Percentiles rank a stretch among this genome's conserved stretches.
phyloP scores from a whole-genome alignment of 2,329 filamentous ascomycete genomes.

The Fusarium abutilonis region DNA sequence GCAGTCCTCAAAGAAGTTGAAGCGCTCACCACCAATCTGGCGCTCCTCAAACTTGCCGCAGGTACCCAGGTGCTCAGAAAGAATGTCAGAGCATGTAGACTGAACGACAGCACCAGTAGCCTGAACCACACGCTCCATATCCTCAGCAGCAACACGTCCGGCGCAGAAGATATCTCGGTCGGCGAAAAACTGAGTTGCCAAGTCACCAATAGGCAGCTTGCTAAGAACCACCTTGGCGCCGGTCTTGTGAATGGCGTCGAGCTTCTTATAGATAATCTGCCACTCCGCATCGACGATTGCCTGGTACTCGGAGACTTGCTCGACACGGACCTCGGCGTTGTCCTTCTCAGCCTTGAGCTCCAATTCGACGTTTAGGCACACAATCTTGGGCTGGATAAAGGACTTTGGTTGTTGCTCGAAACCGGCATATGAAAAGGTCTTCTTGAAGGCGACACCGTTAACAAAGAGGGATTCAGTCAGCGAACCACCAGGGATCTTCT shows the following conservation, averaged over 20 bases:
- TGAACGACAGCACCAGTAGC: constrained; percentile 92
- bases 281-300: constrained; percentile 99
- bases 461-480: constrained; percentile 96
- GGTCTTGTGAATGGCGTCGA: constrained; percentile 92
- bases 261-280: constrained; percentile 99
- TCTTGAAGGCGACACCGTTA: constrained; percentile 99
- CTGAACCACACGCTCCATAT: constrained; percentile 95
- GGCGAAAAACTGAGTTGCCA: constrained; percentile 97
- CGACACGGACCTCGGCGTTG: constrained; percentile 96
- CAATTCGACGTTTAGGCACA: constrained; percentile 96
- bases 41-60: constrained; percentile 94
- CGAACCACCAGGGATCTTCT: constrained; percentile 97
- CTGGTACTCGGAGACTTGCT: constrained; percentile 99
- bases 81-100: constrained; percentile 96
- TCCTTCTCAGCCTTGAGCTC: constrained; percentile 99
- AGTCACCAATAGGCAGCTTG: constrained; percentile 95
- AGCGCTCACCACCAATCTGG: constrained; percentile 96
- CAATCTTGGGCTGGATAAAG: constrained; percentile 93
- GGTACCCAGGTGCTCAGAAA: constrained; percentile 85
- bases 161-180: constrained; percentile 99
- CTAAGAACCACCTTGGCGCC: constrained; percentile 97
- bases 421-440: constrained; percentile 98
- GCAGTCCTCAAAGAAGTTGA: constrained; percentile 98
- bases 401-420: constrained; percentile 99
- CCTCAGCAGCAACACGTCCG: constrained; percentile 87